A percentile compares a stretch with the other conserved stretches of the same genome.
Evolutionary conservation across 768 basidiomycete genomes (phyloP).

Genomic region (Boletellus ananas): DNA sequence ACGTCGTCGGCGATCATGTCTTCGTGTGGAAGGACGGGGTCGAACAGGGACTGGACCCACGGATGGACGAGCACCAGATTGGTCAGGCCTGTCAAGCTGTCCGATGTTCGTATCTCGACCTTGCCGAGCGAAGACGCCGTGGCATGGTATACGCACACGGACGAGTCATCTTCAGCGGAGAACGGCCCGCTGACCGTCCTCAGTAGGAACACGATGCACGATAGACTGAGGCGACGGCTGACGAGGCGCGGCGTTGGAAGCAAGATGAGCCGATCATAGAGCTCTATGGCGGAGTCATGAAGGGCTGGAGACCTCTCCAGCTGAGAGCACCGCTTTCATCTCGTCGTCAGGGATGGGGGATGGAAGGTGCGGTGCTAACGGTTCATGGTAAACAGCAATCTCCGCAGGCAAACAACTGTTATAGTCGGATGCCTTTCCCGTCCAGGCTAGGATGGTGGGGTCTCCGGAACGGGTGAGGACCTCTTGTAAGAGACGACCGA

Average conservation of each 20-base stretch:
- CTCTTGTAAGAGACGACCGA: conserved; percentile 19
- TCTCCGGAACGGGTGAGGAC: conserved; percentile 17
- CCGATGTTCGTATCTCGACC: conserved; percentile 11
- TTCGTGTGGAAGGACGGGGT: conserved; percentile 17
- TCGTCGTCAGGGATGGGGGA: conserved; percentile 3
- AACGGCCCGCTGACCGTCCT: conserved; percentile 9
- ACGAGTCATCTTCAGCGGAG: background rate
- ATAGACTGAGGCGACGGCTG: conserved; percentile 14
- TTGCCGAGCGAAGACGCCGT: conserved; percentile 9
- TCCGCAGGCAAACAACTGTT: conserved; percentile 23
- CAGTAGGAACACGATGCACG: conserved; percentile 13
- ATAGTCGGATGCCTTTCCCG: conserved; percentile 17
- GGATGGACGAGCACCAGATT: conserved; percentile 20
- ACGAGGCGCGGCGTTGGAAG: conserved; percentile 14
- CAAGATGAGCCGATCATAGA: conserved; percentile 9
- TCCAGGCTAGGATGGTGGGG: conserved; percentile 14
- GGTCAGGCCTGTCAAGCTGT: conserved; percentile 1
- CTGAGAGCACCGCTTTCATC: conserved; percentile 7
- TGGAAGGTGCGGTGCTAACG: conserved; percentile 4
- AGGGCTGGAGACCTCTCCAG: background rate
- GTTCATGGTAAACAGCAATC: conserved; percentile 15
- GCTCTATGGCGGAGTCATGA: conserved; percentile 5
- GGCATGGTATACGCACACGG: conserved; percentile 8
- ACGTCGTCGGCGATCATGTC: conserved; percentile 15
- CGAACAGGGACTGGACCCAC: conserved; percentile 13